These are phyloP conservation scores for Atkinsonella texensis DNA, from an alignment of 2,329 filamentous ascomycete genomes.

Conservation along the genomic window DNA sequence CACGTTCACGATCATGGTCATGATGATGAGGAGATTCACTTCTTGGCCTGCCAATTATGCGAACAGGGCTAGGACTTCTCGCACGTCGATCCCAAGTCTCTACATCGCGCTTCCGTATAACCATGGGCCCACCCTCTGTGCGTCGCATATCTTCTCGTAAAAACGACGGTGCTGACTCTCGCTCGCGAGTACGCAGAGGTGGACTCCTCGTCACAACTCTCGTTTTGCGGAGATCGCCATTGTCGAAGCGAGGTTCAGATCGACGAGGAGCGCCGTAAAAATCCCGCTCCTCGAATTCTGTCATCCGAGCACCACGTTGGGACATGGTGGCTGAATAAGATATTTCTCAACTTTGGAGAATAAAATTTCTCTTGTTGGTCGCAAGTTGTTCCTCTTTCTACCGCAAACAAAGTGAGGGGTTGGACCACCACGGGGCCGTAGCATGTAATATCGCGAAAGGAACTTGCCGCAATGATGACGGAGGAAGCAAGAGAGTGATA, in stretches of 20 bases:
- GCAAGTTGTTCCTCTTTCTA: neutral
- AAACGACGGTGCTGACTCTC: constrained; percentile 36
- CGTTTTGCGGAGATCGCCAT: constrained; percentile 15
- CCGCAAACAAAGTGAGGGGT: neutral
- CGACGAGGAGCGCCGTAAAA: constrained; percentile 26
- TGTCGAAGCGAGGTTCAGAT: constrained; percentile 16
- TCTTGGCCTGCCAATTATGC: constrained; percentile 28
- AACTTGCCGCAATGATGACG: neutral
- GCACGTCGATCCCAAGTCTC: constrained; percentile 40
- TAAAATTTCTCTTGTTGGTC: neutral
- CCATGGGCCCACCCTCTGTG: constrained; percentile 37
- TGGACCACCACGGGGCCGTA: neutral
- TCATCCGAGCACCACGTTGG: constrained; percentile 11
- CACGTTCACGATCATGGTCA: constrained; percentile 23
- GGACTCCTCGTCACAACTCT: constrained; percentile 14
- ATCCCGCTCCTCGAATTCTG: constrained; percentile 36
- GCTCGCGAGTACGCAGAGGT: constrained; percentile 21
- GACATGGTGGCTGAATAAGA: constrained; percentile 8
- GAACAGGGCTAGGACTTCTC: constrained; percentile 31
- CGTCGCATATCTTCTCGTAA: constrained; percentile 38
- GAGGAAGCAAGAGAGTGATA: neutral
- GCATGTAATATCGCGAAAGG: neutral
- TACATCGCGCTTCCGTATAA: constrained; percentile 42
- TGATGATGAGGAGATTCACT: constrained; percentile 27
- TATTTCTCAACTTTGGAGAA: neutral